Conservation (phyloP, 352 stramenopile genomes). For the Globisporangium paddicum region DNA sequence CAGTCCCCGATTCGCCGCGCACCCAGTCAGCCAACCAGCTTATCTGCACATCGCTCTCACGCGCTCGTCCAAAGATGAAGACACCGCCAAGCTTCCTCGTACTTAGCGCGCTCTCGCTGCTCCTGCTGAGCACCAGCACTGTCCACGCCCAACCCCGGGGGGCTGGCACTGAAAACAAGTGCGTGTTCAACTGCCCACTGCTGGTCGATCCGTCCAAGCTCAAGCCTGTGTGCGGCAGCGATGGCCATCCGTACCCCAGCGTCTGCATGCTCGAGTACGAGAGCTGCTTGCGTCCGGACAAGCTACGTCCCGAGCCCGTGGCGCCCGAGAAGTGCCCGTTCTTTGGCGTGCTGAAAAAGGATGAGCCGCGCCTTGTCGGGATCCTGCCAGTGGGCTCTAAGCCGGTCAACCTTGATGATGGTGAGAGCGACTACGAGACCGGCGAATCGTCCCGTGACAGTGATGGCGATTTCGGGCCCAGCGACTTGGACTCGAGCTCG, state of each 20-base stretch:
- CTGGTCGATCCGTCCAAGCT: too few relatives aligned
- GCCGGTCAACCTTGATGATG: too few relatives aligned
- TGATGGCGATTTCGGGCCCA: not conserved
- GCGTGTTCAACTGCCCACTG: too few relatives aligned
- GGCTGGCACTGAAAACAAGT: not conserved
- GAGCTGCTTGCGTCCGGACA: not conserved
- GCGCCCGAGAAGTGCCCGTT: not conserved
- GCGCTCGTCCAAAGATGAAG: conserved; percentile 2
- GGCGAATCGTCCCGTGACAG: not conserved
- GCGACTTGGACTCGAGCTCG: not conserved
- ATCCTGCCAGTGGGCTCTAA: not conserved
- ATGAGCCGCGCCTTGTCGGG: not conserved
- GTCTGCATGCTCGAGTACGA: conserved; percentile 7
- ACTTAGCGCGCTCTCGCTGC: conserved; percentile 1
- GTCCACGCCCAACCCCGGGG: not conserved
- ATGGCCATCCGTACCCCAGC: conserved; percentile 14
- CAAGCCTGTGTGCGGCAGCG: conserved; percentile 16
- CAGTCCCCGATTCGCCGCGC: too few relatives aligned
- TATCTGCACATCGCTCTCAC: too few relatives aligned
- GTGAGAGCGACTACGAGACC: not conserved
- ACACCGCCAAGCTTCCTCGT: not conserved
- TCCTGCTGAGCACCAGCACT: not conserved
- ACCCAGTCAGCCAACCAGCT: too few relatives aligned
- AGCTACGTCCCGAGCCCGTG: too few relatives aligned
- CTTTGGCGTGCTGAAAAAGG: not conserved